phyloP scores from a whole-genome alignment of 495 filamentous ascomycete genomes.

The Xylaria bambusicola region DNA sequence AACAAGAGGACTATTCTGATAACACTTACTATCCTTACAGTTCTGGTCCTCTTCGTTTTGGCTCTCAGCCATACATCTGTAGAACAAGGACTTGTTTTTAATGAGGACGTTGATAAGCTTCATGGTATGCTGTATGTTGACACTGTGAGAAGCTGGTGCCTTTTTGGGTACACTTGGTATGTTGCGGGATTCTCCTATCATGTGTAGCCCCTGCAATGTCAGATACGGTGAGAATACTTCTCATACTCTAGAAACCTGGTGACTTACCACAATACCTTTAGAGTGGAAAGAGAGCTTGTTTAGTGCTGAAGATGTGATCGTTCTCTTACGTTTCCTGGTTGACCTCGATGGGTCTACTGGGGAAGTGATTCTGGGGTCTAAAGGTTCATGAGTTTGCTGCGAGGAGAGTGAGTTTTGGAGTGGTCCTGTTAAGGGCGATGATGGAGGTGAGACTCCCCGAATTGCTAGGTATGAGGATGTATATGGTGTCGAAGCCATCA shows the following conservation, averaged over 20 bases:
- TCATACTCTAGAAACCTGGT: too few relatives aligned
- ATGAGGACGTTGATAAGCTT: background rate
- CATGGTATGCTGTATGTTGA: background rate
- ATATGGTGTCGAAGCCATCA: background rate
- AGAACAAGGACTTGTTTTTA: background rate
- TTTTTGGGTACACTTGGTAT: too few relatives aligned
- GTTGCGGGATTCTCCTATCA: too few relatives aligned
- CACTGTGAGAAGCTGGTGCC: background rate
- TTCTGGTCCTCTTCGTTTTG: background rate
- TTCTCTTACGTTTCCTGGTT: background rate
- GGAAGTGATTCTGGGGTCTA: too few relatives aligned
- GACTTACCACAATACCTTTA: background rate
- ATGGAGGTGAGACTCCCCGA: constrained; percentile 1
- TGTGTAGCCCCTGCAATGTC: too few relatives aligned
- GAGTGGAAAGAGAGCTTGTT: background rate
- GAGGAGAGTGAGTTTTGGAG: background rate
- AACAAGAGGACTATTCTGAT: too few relatives aligned
- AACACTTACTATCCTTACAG: background rate
- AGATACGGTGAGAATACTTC: too few relatives aligned
- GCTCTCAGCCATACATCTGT: background rate
- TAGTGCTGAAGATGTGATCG: background rate
- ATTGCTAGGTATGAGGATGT: constrained; percentile 7
- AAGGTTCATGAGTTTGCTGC: background rate
- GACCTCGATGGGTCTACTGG: background rate
- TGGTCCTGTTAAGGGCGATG: background rate